Conservation (phyloP, 2,329 filamentous ascomycete species). For the Metarhizium guizhouense region DNA sequence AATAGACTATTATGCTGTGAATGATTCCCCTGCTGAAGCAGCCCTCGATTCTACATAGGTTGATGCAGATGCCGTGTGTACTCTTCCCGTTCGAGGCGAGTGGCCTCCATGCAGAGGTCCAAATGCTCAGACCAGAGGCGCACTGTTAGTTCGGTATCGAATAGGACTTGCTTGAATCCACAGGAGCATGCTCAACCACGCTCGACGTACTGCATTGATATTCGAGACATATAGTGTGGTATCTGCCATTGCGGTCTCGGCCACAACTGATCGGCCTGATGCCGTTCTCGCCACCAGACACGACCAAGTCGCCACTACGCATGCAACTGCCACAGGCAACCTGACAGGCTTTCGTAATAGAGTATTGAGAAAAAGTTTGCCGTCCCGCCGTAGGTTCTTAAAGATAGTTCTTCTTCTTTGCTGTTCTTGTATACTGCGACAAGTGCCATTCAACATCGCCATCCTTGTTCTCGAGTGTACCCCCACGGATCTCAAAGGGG, state of each 20-base stretch:
- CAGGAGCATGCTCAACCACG: not conserved
- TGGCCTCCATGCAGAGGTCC: not conserved
- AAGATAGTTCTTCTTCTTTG: constrained; percentile 67
- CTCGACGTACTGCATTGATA: not conserved
- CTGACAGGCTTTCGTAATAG: not conserved
- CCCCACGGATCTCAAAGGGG: constrained; percentile 83
- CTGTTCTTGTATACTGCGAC: constrained; percentile 89
- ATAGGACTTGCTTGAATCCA: not conserved
- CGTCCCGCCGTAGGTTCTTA: not conserved
- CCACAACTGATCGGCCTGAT: not conserved
- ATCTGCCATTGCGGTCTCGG: not conserved
- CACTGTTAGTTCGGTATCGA: not conserved
- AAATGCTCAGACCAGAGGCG: not conserved
- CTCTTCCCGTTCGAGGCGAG: not conserved
- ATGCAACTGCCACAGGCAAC: not conserved
- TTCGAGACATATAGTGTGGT: not conserved
- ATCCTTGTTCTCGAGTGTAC: constrained; percentile 88
- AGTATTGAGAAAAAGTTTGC: not conserved
- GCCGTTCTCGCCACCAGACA: not conserved
- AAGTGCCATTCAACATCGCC: constrained; percentile 96
- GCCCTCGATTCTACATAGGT: not conserved
- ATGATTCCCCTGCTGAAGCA: not conserved
- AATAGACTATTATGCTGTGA: too few species aligned
- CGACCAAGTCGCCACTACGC: not conserved
- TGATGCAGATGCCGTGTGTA: not conserved